Conservation (phyloP, 2,329 filamentous ascomycete species). For the Colletotrichum euphorbiae region DNA sequence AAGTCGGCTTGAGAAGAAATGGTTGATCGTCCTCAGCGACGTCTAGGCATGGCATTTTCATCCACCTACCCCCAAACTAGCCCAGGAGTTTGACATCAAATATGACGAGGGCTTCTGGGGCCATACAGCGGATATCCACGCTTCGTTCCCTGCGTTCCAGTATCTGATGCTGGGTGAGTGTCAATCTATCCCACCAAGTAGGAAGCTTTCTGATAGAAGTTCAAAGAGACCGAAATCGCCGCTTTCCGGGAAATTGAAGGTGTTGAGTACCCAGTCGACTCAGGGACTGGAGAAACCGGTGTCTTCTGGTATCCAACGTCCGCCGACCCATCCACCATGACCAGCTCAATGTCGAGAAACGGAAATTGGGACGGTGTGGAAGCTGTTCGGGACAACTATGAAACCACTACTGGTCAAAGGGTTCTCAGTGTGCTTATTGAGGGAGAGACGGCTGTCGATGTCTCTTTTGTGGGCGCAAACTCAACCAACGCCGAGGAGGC, state of each 20-base stretch:
- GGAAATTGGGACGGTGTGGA: slow-evolving; percentile 46
- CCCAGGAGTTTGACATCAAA: slow-evolving; percentile 43
- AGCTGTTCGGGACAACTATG: slow-evolving; percentile 37
- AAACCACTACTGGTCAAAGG: slow-evolving; percentile 45
- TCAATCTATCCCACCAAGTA: background rate
- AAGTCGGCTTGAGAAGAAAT: background rate
- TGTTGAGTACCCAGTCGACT: slow-evolving; percentile 43
- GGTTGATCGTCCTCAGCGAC: background rate
- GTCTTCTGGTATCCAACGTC: slow-evolving; percentile 50
- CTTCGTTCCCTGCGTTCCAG: slow-evolving; percentile 43
- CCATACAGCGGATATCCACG: slow-evolving; percentile 41
- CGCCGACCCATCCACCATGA: slow-evolving; percentile 44
- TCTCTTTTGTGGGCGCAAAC: slow-evolving; percentile 41
- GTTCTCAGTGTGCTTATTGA: slow-evolving; percentile 54
- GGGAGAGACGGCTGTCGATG: slow-evolving; percentile 45
- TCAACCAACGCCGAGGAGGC: slow-evolving; percentile 34
- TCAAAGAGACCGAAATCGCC: slow-evolving; percentile 42
- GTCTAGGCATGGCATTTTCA: slow-evolving; percentile 42
- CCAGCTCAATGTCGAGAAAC: slow-evolving; percentile 46
- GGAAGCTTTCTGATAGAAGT: background rate
- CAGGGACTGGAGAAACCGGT: slow-evolving; percentile 44
- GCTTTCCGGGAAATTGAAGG: slow-evolving; percentile 42
- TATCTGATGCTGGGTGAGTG: slow-evolving; percentile 42
- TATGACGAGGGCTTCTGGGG: slow-evolving; percentile 45
- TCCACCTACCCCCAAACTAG: slow-evolving; percentile 41